Evolutionary conservation across 1,284 basidiomycete species (phyloP), one percentile per base, ranked within the genome.

Genomic region (Irpex sp.): DNA sequence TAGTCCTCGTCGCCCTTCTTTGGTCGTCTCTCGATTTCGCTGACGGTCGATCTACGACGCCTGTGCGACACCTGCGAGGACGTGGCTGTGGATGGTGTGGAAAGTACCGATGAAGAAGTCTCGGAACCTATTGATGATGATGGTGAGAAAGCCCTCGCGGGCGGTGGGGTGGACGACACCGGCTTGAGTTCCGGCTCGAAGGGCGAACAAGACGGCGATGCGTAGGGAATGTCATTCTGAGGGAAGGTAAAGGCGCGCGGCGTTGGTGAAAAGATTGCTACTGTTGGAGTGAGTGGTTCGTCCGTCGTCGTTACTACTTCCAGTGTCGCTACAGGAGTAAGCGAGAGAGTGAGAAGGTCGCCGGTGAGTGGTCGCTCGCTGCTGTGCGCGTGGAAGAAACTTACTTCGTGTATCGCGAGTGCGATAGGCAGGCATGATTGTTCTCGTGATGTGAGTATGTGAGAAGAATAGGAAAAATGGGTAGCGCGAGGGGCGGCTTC

Each of bases 1-100:
- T 91, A 91, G 73, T 89, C 88, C 62, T 89, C 87, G 74, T 91
- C 89, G 70, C 89, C 89, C 77, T 86, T 88, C 77, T 84, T 88
- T 4, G 89, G 89, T 66, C 89, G 80, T 66, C 86, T 86, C 69
- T 89, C 87, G 76, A 80, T 76, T 59, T 84, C 83, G 74, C 79
- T 81, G 55, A 70, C 73, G 68, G 82, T 82, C 63, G 85, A 88
- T 77, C 86, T 87, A 74, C 87, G 82, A 59, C 85, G 84, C 74
- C 84, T 84, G 68, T 85, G 83, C 65, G 76, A 78, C 54, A 68
- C 70, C 70, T 69, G 67, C 70, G 74, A 73, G 51, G 73, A 68
- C 60, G 77, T 73, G 61, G 74, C 73, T 17, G 64, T 62, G 8
- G 73, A 72, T 68, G 65, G 74, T 64, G 64, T 68, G 54, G 79